Percentiles rank a stretch among this genome's conserved stretches.
Conservation (phyloP, 2,329 filamentous ascomycete genomes). For the Colletotrichum sp. region DNA sequence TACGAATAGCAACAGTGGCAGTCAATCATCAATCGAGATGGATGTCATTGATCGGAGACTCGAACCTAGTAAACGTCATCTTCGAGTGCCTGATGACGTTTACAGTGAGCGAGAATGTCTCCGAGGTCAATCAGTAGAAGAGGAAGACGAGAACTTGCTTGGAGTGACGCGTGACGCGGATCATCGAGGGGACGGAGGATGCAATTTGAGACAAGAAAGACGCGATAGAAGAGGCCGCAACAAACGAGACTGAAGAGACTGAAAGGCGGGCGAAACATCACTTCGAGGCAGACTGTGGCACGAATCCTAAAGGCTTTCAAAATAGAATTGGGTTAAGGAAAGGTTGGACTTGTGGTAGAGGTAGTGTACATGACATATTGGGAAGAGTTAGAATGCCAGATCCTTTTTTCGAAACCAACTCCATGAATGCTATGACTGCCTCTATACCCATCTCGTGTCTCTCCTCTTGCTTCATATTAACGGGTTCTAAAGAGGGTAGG, state of each 20-base stretch:
- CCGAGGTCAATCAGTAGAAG: constrained; percentile 43
- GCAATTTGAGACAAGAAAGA: neutral
- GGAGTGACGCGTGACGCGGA: neutral
- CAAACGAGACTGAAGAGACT: neutral
- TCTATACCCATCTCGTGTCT: neutral
- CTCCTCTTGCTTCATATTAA: constrained; percentile 2
- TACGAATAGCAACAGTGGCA: constrained; percentile 14
- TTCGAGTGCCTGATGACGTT: constrained; percentile 22
- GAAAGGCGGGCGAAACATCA: neutral
- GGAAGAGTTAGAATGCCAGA: constrained; percentile 2
- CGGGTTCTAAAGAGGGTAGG: neutral
- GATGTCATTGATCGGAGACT: constrained; percentile 23
- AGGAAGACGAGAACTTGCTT: constrained; percentile 10
- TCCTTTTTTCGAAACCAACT: constrained; percentile 7
- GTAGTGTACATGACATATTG: constrained; percentile 1
- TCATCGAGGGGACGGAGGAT: neutral
- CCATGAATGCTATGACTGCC: neutral
- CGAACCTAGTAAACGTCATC: constrained; percentile 25
- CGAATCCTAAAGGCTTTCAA: neutral
- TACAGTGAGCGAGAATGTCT: constrained; percentile 39
- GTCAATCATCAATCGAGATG: constrained; percentile 31
- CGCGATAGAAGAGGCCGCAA: neutral
- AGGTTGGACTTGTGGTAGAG: neutral
- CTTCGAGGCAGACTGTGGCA: neutral
- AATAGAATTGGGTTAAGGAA: neutral